Base-by-base conservation (phyloP, 352 stramenopile species). In the Globisporangium heterothallicum region DNA sequence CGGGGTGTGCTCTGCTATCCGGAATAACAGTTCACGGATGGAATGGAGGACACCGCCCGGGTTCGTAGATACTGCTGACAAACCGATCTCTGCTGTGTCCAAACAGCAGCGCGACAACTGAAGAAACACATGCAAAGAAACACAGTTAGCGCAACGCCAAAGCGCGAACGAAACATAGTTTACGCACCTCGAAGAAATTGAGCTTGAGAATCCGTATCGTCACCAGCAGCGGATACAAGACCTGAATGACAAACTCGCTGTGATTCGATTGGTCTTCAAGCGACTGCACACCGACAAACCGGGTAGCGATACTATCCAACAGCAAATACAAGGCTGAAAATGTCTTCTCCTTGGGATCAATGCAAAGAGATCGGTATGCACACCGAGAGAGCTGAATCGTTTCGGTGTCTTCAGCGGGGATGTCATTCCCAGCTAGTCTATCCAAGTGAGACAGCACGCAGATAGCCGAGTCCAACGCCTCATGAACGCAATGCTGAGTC, bases 171-270 rank as follows among this genome's bases (percentile, higher is more conserved):
- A 24, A 14, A 58, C 4, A 25, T 16, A 21, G 16, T 14, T 12
- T 32, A 29, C 68, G 49, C 66, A 93, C 83, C 78, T 95, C 84
- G 26, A 92, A 95, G 41, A 95, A 88, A 63, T 95, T 95, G 4
- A 92, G 56, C 48, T 95, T 95, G 12, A 95, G 56, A 8, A 95
- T 43, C 18, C 78, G 74, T 41, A 92, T 64, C 14, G 74, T 74
- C 19, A 92, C 75, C 8, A 92, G 56, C 10, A 90, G 64, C 6
- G 84, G 81, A 34, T 93, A 95, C 22, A 93, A 42, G 1, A 84
- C 51, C 21, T 85, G 59, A 10, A 64, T 53, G n/a, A 79, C 55
- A 16, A 66, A 55, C 8, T 63, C 56, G 7, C 57, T 42, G 35
- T 63, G 56, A 18, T 43, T 40, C 5, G 22, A 6, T 9, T 43